Percentiles rank a stretch among this genome's conserved stretches.
Evolutionary conservation across 2,329 filamentous ascomycete genomes (phyloP).

Genomic region (Rhynchosporium secalis): DNA sequence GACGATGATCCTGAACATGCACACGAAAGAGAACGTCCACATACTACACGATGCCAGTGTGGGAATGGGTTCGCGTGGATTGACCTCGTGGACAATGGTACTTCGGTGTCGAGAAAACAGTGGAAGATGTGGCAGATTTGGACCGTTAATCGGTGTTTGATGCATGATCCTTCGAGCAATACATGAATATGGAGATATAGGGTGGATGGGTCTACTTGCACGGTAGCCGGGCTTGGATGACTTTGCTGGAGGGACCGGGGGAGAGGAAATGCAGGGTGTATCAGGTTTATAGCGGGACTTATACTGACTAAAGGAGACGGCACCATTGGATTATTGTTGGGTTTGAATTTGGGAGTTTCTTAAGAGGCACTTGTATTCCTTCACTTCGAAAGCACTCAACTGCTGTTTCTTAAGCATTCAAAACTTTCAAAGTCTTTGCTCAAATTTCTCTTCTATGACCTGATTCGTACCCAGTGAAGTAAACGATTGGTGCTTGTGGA

Average conservation of each 20-base stretch:
- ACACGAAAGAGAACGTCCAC: background rate
- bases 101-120: conserved; percentile 48
- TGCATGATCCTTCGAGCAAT: conserved; percentile 23
- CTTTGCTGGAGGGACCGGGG: too few species aligned
- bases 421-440: too few species aligned
- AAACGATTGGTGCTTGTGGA: too few species aligned
- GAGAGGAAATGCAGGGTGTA: too few species aligned
- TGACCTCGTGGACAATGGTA: conserved; percentile 50
- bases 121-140: conserved; percentile 57
- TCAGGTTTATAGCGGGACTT: too few species aligned
- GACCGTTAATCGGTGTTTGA: conserved; percentile 49
- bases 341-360: too few species aligned
- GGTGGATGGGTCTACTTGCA: background rate
- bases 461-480: too few species aligned
- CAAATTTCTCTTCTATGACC: too few species aligned
- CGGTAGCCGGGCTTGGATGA: too few species aligned
- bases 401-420: too few species aligned
- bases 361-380: too few species aligned
- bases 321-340: conserved; percentile 25
- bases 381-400: too few species aligned
- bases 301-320: conserved; percentile 43
- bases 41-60: conserved; percentile 10
- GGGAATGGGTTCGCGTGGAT: conserved; percentile 22
- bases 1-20: conserved; percentile 19
- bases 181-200: conserved; percentile 21